These are phyloP conservation scores for Echium plantagineum DNA, from an alignment of 257 asterid species.

Conservation along the genomic window DNA sequence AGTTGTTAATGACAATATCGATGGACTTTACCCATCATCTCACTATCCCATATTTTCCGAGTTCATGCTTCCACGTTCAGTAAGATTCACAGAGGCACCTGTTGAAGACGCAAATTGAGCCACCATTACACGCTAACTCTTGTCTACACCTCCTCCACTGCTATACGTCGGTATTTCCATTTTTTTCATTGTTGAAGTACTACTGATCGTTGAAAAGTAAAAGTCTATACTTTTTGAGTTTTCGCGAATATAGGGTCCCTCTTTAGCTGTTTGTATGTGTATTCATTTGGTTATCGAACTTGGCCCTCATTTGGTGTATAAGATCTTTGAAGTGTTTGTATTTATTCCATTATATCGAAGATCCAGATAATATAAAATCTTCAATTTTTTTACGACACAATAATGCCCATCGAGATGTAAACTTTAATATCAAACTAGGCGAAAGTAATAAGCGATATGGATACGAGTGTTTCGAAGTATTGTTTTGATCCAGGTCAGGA, in stretches of 20 bases:
- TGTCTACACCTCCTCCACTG: neutral
- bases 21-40: slow-evolving; percentile 78
- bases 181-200: neutral
- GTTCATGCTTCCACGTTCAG: slow-evolving; percentile 86
- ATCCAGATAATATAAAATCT: too few relatives aligned
- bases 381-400: too few relatives aligned
- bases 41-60: slow-evolving; percentile 77
- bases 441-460: too few relatives aligned
- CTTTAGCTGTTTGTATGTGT: neutral
- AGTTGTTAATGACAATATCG: slow-evolving; percentile 90
- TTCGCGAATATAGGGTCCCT: neutral
- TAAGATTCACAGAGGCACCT: slow-evolving; percentile 53
- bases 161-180: too few relatives aligned
- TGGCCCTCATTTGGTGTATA: too few relatives aligned
- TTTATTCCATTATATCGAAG: too few relatives aligned
- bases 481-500: too few relatives aligned
- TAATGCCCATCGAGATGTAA: too few relatives aligned
- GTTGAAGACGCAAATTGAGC: slow-evolving; percentile 32
- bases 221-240: neutral
- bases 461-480: too few relatives aligned
- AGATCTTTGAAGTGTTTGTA: too few relatives aligned
- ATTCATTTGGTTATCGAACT: too few relatives aligned
- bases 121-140: neutral
- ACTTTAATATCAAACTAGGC: too few relatives aligned
- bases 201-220: neutral